Evolutionary conservation across 495 filamentous ascomycete species (phyloP).

Genomic region (Penicillium daleae): DNA sequence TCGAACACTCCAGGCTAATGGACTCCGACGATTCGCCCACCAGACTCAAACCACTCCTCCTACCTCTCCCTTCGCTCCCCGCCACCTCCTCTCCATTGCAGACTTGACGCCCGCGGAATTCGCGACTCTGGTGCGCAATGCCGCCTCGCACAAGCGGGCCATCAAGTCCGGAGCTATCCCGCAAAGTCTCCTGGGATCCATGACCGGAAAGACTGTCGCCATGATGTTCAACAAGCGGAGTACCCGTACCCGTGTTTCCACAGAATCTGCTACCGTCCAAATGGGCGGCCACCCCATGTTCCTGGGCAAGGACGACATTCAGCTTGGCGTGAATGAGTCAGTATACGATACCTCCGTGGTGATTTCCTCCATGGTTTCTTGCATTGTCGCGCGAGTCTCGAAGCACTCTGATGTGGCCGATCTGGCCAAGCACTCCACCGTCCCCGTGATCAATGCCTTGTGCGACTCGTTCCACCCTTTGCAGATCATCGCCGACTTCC

Average conservation of each 20-base stretch:
- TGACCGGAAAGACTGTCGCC: constrained; percentile 81
- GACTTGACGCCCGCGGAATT: constrained; percentile 83
- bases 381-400: constrained; percentile 86
- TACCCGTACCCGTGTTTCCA: constrained; percentile 89
- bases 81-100: constrained; percentile 87
- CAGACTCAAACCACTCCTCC: constrained; percentile 38
- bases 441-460: constrained; percentile 94
- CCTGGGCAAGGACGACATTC: constrained; percentile 90
- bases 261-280: constrained; percentile 79
- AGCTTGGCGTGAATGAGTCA: constrained; percentile 94
- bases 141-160: constrained; percentile 70
- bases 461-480: constrained; percentile 88
- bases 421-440: constrained; percentile 76
- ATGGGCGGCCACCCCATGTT: constrained; percentile 97
- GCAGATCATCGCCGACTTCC: constrained; percentile 89
- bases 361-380: constrained; percentile 89
- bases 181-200: constrained; percentile 52
- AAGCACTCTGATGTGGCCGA: constrained; percentile 79
- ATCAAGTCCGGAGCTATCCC: constrained; percentile 75
- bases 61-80: constrained; percentile 60
- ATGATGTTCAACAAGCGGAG: constrained; percentile 96
- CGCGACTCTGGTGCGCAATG: constrained; percentile 78
- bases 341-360: constrained; percentile 86
- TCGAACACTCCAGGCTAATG: constrained; percentile 38
- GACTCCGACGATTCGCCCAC: constrained; percentile 44